phyloP scores from a whole-genome alignment of 75 land plant genomes.

The Pinus albicaulis region DNA sequence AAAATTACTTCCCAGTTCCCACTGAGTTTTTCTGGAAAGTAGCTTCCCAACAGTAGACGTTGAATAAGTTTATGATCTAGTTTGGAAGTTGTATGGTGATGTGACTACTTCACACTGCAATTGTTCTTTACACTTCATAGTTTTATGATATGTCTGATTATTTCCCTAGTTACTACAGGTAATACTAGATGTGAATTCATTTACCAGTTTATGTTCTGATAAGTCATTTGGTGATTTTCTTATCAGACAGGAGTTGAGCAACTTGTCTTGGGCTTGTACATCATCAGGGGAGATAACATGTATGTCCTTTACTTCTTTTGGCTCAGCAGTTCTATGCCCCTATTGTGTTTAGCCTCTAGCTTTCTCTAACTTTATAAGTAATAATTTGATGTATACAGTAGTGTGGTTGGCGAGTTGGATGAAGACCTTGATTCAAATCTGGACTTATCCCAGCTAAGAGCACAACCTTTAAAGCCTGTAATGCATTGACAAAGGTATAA shows the following conservation, averaged over 20 bases:
- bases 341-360: neutral
- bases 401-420: conserved; percentile 94
- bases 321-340: neutral
- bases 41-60: no score
- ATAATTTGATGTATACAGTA: conserved; percentile 39
- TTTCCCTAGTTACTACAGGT: no score
- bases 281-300: conserved; percentile 99
- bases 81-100: no score
- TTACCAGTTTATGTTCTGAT: no score
- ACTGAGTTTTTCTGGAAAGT: no score
- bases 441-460: conserved; percentile 72
- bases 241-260: conserved; percentile 97
- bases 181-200: no score
- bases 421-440: conserved; percentile 84
- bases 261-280: conserved; percentile 91
- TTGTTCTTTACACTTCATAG: no score
- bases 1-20: no score
- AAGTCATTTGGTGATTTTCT: no score
- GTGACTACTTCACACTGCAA: no score
- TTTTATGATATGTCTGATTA: no score
- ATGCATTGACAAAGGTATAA: conserved; percentile 43
- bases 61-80: no score
- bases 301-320: conserved; percentile 22
- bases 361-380: neutral
- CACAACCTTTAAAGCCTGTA: conserved; percentile 93